Evolutionary conservation across 768 basidiomycete species (phyloP), one percentile per base, ranked within the genome.

Genomic region (Serendipita sp.): DNA sequence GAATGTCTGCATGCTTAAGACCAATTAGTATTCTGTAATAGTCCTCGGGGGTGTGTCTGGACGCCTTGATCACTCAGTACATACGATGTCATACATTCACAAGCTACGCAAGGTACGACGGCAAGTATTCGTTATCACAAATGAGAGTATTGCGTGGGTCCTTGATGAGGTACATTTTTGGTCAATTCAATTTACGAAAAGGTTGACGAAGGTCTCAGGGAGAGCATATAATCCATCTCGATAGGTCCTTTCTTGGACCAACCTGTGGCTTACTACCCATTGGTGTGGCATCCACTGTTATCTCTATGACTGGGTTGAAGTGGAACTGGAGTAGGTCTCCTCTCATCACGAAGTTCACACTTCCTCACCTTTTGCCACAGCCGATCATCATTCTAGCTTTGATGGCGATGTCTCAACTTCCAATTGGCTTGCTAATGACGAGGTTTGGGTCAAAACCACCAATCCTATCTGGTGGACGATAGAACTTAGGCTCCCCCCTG

Each of bases 181-280:
- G 51, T 34, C 62, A 15, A 44, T 38, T 60, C 54, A 30, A 38
- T 48, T 7, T 36, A 65, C 28, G 28, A 62, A 45, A 35, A n/a
- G 44, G 4, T 15, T 41, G 56, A 96, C 91, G 95, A 95, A n/a
- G 82, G 86, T 70, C 95, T 32, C 54, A 96, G 92, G 95, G 95
- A 18, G 83, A 86, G 70, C 95, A 98, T 72, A 71, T 74, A 3
- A 88, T 99, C 65, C 72, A 78, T 10, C 79, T 97, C 48, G 85
- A 94, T 70, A 88, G 90, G 68, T 70, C 74, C 0, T 68, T 84
- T 7, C 76, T 96, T 45, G 95, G 94, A 0, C 82, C 83, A 62
- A 97, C 94, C 0, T 99, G 96, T 72, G 96, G 94, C 0, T 80
- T 98, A n/a, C 80, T 99, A 8, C 96, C 96, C 0, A 81, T 98